Conservation (phyloP, 2,329 filamentous ascomycete genomes). For the Ramularia endophylla region DNA sequence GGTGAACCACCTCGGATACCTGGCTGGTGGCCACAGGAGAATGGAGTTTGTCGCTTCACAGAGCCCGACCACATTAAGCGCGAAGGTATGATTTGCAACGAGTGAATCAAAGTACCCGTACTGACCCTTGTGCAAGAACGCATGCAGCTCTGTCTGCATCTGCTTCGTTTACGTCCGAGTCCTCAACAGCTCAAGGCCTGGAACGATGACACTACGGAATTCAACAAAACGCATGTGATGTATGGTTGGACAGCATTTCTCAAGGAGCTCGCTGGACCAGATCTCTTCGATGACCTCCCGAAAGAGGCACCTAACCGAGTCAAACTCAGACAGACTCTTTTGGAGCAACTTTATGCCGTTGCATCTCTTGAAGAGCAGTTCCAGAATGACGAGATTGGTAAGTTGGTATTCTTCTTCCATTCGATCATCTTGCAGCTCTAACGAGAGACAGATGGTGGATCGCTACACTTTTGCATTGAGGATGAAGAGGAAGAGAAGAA, state of each 20-base stretch:
- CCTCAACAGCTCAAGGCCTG: constrained; percentile 23
- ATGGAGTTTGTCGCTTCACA: constrained; percentile 53
- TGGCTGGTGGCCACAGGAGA: constrained; percentile 31
- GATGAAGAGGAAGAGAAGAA: too few species aligned
- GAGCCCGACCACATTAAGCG: constrained; percentile 70
- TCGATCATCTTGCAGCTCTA: too few species aligned
- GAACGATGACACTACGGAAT: constrained; percentile 20
- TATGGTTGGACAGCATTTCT: constrained; percentile 29
- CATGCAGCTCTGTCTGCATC: constrained; percentile 25
- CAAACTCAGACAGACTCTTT: too few species aligned
- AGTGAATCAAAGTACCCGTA: background rate
- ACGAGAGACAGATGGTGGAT: too few species aligned
- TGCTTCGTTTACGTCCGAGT: constrained; percentile 26
- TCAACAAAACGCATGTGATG: constrained; percentile 19
- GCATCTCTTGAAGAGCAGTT: too few species aligned
- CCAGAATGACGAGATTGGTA: too few species aligned
- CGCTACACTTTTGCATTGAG: too few species aligned
- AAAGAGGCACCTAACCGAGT: constrained; percentile 4
- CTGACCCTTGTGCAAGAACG: constrained; percentile 24
- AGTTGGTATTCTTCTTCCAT: too few species aligned
- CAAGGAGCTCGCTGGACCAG: constrained; percentile 20
- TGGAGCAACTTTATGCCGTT: too few species aligned
- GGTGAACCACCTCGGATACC: constrained; percentile 20
- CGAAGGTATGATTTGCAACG: constrained; percentile 44
- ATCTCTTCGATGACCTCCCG: constrained; percentile 23